Base-by-base conservation (phyloP, 2,329 filamentous ascomycete species). In the Pseudomassariella vexata region DNA sequence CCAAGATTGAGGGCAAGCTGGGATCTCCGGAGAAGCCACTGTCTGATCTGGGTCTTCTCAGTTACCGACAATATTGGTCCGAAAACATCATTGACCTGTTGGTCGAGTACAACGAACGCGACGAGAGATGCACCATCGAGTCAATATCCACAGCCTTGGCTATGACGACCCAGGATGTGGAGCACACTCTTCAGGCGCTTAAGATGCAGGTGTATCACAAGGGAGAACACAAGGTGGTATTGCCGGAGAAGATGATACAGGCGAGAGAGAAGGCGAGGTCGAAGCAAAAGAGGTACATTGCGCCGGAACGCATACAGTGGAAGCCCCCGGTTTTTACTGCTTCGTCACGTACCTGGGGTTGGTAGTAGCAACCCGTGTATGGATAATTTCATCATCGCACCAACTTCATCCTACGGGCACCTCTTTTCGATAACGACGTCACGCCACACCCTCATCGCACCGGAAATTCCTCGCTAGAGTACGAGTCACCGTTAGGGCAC, bases 101-200 rank as follows among this genome's bases (percentile, higher is more conserved):
- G n/a, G 63, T 94, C 28, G 81, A 82, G 29, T 73, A 73, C 30
- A 80, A 80, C 38, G 80, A 82, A 39, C 64, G 68, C 12, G 76
- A 79, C 7, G 77, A 82, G 9, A 81, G 79, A 50, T 82, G 85
- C 33, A 94, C 84, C 35, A 89, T 96, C 33, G 89, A 95, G 49
- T 77, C 85, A 30, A 76, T 98, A 32, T 89, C 87, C 1, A 68
- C 74, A 5, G 60, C 78, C 20, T 78, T 92, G 7, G 84, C 89
- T 3, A 96, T 98, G 90, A 96, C 90, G n/a, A 89, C 88, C 5
- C 87, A 88, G 49, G 92, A 98, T 55, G 90, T 98, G 10, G 79
- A 96, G 57, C 88, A 95, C 56, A 96, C 92, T 0, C 62, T 98
- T 31, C 88, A 95, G 55, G 89, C 89, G 35, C 68, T 95, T 39